phyloP scores from a whole-genome alignment of 1,139 yeast species.

The Pichia norvegensis region DNA sequence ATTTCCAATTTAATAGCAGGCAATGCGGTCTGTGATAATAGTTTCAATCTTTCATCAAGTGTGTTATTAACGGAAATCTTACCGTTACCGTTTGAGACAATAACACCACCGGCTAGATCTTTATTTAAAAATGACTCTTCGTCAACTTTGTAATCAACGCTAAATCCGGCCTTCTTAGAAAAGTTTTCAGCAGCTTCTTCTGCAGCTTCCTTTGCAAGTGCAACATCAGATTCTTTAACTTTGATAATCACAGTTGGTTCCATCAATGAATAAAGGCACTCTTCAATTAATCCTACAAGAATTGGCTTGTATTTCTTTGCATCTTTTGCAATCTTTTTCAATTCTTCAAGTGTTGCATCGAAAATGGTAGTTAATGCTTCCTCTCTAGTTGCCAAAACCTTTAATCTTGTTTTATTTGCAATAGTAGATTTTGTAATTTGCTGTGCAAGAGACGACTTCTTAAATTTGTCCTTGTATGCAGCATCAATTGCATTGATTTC shows the following conservation, averaged over 20 bases:
- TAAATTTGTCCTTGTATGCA: constrained; percentile 71
- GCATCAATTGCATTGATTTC: constrained; percentile 87
- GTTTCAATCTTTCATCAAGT: constrained; percentile 82
- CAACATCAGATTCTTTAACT: constrained; percentile 64
- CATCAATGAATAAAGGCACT: constrained; percentile 68
- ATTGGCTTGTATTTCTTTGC: constrained; percentile 58
- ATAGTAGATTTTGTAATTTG: constrained; percentile 94
- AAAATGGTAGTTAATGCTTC: constrained; percentile 69
- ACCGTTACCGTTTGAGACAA: constrained; percentile 61
- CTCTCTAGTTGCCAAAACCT: constrained; percentile 81
- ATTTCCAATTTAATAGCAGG: constrained; percentile 89
- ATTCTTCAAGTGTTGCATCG: constrained; percentile 55
- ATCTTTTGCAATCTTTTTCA: constrained; percentile 48
- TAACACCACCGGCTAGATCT: constrained; percentile 78
- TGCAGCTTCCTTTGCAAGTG: constrained; percentile 54
- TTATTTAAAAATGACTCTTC: constrained; percentile 50
- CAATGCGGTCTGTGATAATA: constrained; percentile 75
- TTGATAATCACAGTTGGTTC: constrained; percentile 59
- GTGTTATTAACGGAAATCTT: constrained; percentile 90
- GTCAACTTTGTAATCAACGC: constrained; percentile 46
- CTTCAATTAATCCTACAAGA: constrained; percentile 72
- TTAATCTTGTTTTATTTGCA: constrained; percentile 89
- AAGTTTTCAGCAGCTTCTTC: constrained; percentile 57
- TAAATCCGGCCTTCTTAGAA: constrained; percentile 47
- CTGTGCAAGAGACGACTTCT: constrained; percentile 86